phyloP scores from a whole-genome alignment of 2,329 filamentous ascomycete genomes.

The Annulohypoxylon truncatum region DNA sequence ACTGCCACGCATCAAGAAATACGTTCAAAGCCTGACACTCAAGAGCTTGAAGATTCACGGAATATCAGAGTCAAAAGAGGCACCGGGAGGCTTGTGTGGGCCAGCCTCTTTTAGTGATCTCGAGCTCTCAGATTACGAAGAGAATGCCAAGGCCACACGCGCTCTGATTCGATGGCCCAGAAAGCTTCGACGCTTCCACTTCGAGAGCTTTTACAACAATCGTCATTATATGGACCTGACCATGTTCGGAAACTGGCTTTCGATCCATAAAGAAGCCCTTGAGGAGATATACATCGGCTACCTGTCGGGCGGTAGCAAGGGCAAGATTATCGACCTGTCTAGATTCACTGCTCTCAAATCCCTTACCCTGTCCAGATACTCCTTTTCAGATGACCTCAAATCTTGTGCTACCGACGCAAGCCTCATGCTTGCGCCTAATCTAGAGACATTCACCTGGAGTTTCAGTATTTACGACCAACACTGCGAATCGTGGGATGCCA shows the following conservation, averaged over 20 bases:
- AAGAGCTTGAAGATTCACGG: background rate
- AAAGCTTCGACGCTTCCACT: background rate
- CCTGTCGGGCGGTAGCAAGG: background rate
- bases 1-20: background rate
- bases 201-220: background rate
- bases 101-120: background rate
- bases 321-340: background rate
- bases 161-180: background rate
- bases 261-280: background rate
- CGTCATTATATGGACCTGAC: background rate
- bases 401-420: background rate
- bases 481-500: background rate
- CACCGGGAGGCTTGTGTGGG: background rate
- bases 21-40: background rate
- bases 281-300: background rate
- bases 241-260: background rate
- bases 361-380: background rate
- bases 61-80: background rate
- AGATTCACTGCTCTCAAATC: background rate
- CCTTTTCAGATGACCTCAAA: background rate
- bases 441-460: background rate
- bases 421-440: background rate
- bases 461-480: background rate
- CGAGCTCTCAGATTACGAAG: background rate
- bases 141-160: background rate